phyloP scores from a whole-genome alignment of 2,329 filamentous ascomycete genomes.

The Stylonectria norvegica region DNA sequence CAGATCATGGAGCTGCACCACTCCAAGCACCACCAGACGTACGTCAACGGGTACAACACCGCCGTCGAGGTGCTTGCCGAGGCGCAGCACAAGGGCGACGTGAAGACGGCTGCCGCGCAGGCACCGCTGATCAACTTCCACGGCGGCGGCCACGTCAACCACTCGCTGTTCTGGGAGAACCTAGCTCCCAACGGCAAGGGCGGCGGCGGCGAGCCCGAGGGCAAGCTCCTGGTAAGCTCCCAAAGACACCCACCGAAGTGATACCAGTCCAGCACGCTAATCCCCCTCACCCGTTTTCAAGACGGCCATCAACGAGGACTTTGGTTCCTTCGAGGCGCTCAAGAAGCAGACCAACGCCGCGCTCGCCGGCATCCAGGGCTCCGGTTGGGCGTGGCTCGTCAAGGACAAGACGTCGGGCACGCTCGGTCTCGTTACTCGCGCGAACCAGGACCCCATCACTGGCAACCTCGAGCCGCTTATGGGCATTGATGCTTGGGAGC shows the following conservation, averaged over 20 bases:
- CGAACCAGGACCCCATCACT: slow-evolving; percentile 87
- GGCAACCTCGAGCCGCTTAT: slow-evolving; percentile 79
- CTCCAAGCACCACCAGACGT: slow-evolving; percentile 91
- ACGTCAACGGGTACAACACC: slow-evolving; percentile 84
- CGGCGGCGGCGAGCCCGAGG: slow-evolving; percentile 57
- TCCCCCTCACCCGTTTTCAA: slow-evolving; percentile 43
- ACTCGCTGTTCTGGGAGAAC: slow-evolving; percentile 83
- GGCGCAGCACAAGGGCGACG: slow-evolving; percentile 62
- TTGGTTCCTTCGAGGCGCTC: slow-evolving; percentile 63
- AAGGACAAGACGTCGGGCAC: slow-evolving; percentile 62
- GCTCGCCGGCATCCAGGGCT: slow-evolving; percentile 76
- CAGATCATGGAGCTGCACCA: slow-evolving; percentile 97
- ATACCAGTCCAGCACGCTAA: too few relatives aligned
- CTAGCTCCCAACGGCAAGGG: slow-evolving; percentile 64
- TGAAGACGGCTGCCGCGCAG: slow-evolving; percentile 46
- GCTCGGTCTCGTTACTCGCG: slow-evolving; percentile 64
- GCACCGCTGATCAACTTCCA: slow-evolving; percentile 70
- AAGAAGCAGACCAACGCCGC: slow-evolving; percentile 64
- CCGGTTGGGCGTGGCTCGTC: slow-evolving; percentile 88
- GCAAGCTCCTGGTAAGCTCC: slow-evolving; percentile 54
- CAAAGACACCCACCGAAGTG: too few relatives aligned
- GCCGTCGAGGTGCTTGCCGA: slow-evolving; percentile 67
- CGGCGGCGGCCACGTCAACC: slow-evolving; percentile 82
- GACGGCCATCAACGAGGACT: slow-evolving; percentile 61
- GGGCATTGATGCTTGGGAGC: slow-evolving; percentile 93